These are phyloP conservation scores for Prosopis cineraria DNA, from an alignment of 306 rosid species.

Conservation along the genomic window DNA sequence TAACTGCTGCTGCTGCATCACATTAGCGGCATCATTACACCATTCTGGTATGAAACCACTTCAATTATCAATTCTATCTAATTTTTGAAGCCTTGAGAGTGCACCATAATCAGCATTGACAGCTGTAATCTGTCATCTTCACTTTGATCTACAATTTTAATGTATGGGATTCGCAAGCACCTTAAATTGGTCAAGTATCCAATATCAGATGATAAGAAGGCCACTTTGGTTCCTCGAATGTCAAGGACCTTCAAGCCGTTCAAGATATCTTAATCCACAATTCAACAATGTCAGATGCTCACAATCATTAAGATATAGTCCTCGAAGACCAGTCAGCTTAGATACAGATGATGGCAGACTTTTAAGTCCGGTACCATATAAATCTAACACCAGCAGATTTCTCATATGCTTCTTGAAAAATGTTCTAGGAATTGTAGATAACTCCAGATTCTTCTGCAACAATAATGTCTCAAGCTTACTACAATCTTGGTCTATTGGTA, in stretches of 20 bases:
- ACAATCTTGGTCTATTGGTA: not conserved
- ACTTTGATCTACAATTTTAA: not conserved
- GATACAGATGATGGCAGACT: slow-evolving; percentile 4
- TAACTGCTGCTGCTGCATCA: not conserved
- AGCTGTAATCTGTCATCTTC: slow-evolving; percentile 13
- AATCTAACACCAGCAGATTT: not conserved
- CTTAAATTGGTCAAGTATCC: slow-evolving; percentile 13
- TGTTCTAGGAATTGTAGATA: not conserved
- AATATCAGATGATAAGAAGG: not conserved
- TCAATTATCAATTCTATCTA: slow-evolving; percentile 32
- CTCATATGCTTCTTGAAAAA: slow-evolving; percentile 20
- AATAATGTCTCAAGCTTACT: slow-evolving; percentile 14
- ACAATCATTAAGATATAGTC: slow-evolving; percentile 25
- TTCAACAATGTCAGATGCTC: not conserved
- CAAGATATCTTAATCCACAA: not conserved
- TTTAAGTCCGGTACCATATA: not conserved
- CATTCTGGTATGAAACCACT: not conserved
- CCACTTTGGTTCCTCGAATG: slow-evolving; percentile 9
- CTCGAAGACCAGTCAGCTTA: not conserved
- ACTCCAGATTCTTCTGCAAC: not conserved
- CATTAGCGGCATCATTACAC: not conserved
- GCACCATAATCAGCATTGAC: not conserved
- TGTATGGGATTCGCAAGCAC: slow-evolving; percentile 19
- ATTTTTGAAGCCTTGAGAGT: not conserved
- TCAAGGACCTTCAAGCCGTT: slow-evolving; percentile 28